A percentile compares a stretch with the other conserved stretches of the same genome.
phyloP scores from a whole-genome alignment of 140 eudicot species.

The Senecio squalidus region DNA sequence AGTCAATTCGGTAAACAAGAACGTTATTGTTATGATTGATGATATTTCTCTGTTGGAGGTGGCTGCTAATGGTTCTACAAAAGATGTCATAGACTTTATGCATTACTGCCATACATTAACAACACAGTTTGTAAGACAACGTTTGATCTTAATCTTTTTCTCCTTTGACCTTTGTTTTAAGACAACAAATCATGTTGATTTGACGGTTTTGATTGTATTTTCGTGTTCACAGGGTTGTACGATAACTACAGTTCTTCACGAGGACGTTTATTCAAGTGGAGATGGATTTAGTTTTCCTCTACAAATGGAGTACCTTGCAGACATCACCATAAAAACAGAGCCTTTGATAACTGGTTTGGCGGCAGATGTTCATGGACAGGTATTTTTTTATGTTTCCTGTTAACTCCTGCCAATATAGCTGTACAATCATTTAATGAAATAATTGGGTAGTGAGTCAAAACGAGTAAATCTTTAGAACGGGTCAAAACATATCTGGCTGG shows the following conservation, averaged over 20 bases:
- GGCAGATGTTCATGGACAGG: slow-evolving; percentile 97
- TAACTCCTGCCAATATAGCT: background rate
- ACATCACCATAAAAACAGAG: slow-evolving; percentile 59
- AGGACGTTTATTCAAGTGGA: slow-evolving; percentile 59
- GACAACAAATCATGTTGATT: background rate
- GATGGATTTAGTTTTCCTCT: slow-evolving; percentile 44
- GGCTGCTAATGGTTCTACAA: slow-evolving; percentile 74
- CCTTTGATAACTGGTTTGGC: slow-evolving; percentile 93
- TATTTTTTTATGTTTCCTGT: slow-evolving; percentile 15
- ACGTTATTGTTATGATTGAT: slow-evolving; percentile 56
- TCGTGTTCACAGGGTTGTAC: slow-evolving; percentile 56
- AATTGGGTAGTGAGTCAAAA: too few relatives aligned
- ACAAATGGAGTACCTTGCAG: slow-evolving; percentile 68
- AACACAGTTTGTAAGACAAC: slow-evolving; percentile 57
- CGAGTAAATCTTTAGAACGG: too few relatives aligned
- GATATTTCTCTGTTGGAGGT: slow-evolving; percentile 88
- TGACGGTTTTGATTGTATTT: slow-evolving; percentile 6
- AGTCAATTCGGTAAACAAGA: slow-evolving; percentile 32
- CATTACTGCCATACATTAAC: slow-evolving; percentile 84
- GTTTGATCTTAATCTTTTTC: background rate
- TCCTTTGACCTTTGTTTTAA: background rate
- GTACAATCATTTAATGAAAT: too few relatives aligned
- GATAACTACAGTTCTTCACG: slow-evolving; percentile 52
- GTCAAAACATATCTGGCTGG: too few relatives aligned
- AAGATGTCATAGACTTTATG: slow-evolving; percentile 64